phyloP scores from a whole-genome alignment of 2,329 filamentous ascomycete species.

The Botrytis sinoallii region DNA sequence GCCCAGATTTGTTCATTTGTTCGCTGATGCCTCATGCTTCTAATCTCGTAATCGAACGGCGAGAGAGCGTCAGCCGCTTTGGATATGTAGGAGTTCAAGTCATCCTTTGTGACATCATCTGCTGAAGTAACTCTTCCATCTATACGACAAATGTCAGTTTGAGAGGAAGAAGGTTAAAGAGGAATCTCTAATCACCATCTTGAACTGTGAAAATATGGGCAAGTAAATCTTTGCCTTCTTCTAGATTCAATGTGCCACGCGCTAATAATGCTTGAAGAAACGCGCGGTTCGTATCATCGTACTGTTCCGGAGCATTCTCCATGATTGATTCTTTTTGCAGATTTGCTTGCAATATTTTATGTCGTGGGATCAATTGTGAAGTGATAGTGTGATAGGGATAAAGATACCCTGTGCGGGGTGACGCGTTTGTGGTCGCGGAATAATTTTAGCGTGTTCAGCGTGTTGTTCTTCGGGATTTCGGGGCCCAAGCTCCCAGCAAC shows the following conservation, averaged over 20 bases:
- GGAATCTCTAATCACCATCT: constrained; percentile 26
- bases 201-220: constrained; percentile 66
- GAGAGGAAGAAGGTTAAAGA: background rate
- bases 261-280: constrained; percentile 88
- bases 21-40: constrained; percentile 67
- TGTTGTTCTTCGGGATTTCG: background rate
- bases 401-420: constrained; percentile 1
- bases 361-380: background rate
- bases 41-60: constrained; percentile 83
- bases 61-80: constrained; percentile 70
- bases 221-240: constrained; percentile 69
- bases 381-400: background rate
- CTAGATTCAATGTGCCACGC: constrained; percentile 71
- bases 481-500: background rate
- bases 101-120: constrained; percentile 64
- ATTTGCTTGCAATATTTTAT: background rate
- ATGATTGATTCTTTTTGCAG: background rate
- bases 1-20: constrained; percentile 69
- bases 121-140: constrained; percentile 48
- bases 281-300: constrained; percentile 68
- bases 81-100: constrained; percentile 66
- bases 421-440: constrained; percentile 8
- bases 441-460: constrained; percentile 4
- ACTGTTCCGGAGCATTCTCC: constrained; percentile 16
- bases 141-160: background rate